Percentiles rank a stretch among this genome's conserved stretches.
Conservation (phyloP, 768 basidiomycete genomes). For the Rhizopogon roseolus region DNA sequence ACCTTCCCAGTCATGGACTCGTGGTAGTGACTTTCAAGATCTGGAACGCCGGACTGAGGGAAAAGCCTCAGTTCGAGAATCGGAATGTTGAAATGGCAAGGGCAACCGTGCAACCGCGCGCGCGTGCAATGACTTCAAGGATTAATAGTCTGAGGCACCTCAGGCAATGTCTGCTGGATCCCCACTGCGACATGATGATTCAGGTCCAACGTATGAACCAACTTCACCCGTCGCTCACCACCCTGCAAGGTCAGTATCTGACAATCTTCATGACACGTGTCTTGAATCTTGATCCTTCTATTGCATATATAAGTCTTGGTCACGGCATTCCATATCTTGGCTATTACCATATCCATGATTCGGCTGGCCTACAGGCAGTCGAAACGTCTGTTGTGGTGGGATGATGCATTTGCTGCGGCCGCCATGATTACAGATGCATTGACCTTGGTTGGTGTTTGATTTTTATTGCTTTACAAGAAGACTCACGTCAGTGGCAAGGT, state of each 20-base stretch:
- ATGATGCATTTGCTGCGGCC: neutral
- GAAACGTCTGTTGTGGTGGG: conserved; percentile 6
- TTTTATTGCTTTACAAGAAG: neutral
- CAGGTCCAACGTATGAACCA: neutral
- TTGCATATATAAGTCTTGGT: neutral
- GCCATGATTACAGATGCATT: neutral
- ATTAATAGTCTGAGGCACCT: no score
- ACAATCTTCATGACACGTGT: neutral
- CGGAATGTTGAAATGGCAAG: neutral
- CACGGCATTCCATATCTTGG: neutral
- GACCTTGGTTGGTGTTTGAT: neutral
- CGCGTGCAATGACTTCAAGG: neutral
- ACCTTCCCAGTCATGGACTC: no score
- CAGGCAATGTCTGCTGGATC: no score
- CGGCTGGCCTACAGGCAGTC: conserved; percentile 1
- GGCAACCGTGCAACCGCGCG: neutral
- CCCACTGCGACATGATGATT: neutral
- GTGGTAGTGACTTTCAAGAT: neutral
- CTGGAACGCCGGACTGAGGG: neutral
- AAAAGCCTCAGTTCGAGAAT: neutral
- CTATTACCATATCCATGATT: neutral
- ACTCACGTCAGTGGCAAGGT: neutral
- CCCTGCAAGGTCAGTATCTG: neutral
- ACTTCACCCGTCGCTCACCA: neutral
- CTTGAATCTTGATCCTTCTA: neutral